A percentile compares a stretch with the other conserved stretches of the same genome.
phyloP scores from a whole-genome alignment of 441 rosid genomes.

The Lepidium campestre region DNA sequence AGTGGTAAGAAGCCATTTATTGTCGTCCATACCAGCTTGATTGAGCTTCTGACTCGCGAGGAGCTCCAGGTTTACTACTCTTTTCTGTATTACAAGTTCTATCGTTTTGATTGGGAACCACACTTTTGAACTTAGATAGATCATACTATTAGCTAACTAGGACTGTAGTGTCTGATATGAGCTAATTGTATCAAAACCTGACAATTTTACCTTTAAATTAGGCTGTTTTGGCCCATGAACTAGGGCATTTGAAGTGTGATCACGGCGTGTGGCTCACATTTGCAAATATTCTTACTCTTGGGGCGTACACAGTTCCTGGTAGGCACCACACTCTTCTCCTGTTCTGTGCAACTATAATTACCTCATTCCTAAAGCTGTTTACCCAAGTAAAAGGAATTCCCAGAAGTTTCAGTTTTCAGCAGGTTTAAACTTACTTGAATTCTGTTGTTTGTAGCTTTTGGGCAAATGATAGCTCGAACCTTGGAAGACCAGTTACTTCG shows the following conservation, averaged over 20 bases:
- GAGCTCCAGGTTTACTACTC: constrained; percentile 75
- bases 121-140: background rate
- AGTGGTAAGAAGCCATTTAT: constrained; percentile 90
- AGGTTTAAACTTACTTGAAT: too few species aligned
- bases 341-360: background rate
- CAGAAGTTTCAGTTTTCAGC: background rate
- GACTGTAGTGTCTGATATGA: background rate
- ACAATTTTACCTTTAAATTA: constrained; percentile 25
- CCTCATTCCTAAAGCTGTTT: background rate
- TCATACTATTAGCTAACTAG: background rate
- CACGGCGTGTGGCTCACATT: constrained; percentile 97
- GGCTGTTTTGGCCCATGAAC: constrained; percentile 97
- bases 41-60: constrained; percentile 76
- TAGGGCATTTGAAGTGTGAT: constrained; percentile 94
- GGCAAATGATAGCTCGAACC: constrained; percentile 73
- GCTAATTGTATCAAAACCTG: constrained; percentile 16
- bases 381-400: background rate
- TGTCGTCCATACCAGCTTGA: constrained; percentile 83
- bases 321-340: constrained; percentile 18
- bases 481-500: constrained; percentile 86
- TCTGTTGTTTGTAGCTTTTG: constrained; percentile 53
- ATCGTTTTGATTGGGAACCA: background rate
- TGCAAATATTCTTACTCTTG: constrained; percentile 87
- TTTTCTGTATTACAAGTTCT: constrained; percentile 7
- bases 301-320: constrained; percentile 88